Conservation (phyloP, 345 rosid species). For the Brassica juncea region DNA sequence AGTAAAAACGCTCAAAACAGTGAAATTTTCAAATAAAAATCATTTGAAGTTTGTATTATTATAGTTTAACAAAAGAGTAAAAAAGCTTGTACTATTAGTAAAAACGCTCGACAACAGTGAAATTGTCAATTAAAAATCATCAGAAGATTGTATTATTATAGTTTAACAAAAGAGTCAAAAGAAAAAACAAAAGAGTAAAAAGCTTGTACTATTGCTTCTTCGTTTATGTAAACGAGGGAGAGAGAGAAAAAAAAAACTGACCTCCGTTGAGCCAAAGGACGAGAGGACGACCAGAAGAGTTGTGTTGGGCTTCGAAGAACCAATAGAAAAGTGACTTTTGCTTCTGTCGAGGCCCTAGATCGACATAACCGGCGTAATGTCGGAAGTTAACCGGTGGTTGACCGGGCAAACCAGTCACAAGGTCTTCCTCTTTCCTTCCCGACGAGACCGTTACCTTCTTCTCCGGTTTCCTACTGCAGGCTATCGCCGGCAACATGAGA, state of each 20-base stretch:
- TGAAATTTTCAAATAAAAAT: neutral
- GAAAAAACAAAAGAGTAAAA: no score
- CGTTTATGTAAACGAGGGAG: slow-evolving; percentile 1
- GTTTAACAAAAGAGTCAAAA: neutral
- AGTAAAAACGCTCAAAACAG: neutral
- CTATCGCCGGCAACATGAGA: slow-evolving; percentile 35
- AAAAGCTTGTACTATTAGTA: neutral
- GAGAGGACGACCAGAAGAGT: slow-evolving; percentile 48
- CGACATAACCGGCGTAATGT: slow-evolving; percentile 66
- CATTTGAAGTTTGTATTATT: neutral
- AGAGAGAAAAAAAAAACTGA: neutral
- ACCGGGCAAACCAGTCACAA: slow-evolving; percentile 53
- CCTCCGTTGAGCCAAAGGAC: slow-evolving; percentile 66
- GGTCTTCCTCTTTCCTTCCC: slow-evolving; percentile 44
- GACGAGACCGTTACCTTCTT: slow-evolving; percentile 17
- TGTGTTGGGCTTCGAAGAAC: slow-evolving; percentile 63
- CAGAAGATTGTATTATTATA: neutral
- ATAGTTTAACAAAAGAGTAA: neutral
- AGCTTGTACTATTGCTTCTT: neutral
- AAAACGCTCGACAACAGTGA: neutral
- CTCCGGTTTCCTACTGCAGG: slow-evolving; percentile 26
- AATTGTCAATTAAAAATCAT: neutral
- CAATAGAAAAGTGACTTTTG: slow-evolving; percentile 64
- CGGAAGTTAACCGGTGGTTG: slow-evolving; percentile 58
- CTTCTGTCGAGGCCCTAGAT: slow-evolving; percentile 33